Conservation (phyloP, 2,329 filamentous ascomycete species). For the Aureobasidium sp. region DNA sequence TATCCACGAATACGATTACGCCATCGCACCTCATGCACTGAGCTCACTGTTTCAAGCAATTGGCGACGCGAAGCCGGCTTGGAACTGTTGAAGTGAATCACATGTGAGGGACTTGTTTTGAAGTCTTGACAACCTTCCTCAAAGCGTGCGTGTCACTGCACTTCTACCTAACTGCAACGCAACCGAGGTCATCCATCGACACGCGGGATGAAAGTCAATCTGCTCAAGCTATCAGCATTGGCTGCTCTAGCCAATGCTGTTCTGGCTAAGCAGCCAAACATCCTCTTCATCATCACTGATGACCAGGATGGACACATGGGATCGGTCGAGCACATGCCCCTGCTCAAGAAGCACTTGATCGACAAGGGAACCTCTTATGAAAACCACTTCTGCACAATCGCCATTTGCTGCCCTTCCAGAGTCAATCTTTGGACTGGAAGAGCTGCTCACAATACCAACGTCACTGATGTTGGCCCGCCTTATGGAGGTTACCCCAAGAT, state of each 20-base stretch:
- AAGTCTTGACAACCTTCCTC: background rate
- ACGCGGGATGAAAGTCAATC: background rate
- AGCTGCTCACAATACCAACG: constrained; percentile 60
- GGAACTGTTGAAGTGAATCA: background rate
- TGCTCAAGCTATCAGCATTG: background rate
- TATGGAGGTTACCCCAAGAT: constrained; percentile 60
- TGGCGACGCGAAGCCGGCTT: background rate
- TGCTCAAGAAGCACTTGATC: constrained; percentile 47
- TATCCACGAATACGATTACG: background rate
- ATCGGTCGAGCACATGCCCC: constrained; percentile 54
- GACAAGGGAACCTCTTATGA: constrained; percentile 51
- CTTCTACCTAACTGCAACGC: background rate
- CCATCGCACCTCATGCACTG: constrained; percentile 5
- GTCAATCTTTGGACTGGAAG: constrained; percentile 58
- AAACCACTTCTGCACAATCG: constrained; percentile 55
- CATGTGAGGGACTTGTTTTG: background rate
- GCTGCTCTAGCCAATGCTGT: background rate
- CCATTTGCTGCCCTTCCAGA: constrained; percentile 58
- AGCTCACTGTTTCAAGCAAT: background rate
- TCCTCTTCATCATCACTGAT: constrained; percentile 60
- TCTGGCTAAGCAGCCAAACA: constrained; percentile 34
- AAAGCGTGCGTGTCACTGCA: background rate
- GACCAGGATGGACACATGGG: constrained; percentile 58
- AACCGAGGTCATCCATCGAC: background rate
- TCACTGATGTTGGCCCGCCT: constrained; percentile 47